Evolutionary conservation across 306 rosid species (phyloP), one percentile per base, ranked within the genome.

Genomic region (Cucumis cinereus): DNA sequence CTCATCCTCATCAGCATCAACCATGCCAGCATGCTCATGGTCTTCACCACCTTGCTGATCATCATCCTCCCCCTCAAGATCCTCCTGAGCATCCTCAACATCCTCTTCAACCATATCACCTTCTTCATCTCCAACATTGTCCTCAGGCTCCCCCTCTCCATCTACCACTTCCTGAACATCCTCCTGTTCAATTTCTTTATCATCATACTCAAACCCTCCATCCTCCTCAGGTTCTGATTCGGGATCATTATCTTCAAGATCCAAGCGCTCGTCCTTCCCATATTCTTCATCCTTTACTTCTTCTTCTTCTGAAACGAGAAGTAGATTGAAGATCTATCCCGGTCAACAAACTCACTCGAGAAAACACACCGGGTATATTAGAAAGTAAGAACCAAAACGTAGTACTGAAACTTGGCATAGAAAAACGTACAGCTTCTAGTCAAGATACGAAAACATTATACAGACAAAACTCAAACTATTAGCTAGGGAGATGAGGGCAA

Each of bases 211-310:
- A 90, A 91, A 90, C 23, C 87, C 98, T 61, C 87, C 89, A 85
- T 88, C 85, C 81, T 94, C 96, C 62, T 94, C 97, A 13, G 87
- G 82, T 84, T 94, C 99, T 75, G 88, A 94, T 79, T 95, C 98
- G 19, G 93, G 96, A n/a, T 95, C 98, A 75, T 93, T 89, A 87
- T 92, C 98, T 81, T 95, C 99, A 79, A 95, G 88, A 76, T 95
- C 98, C 66, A 95, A 87, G 71, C 92, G 88, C 71, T 95, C 99
- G 80, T 87, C 96, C 81, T 75, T 95, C 77, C 86, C 99, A 86
- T 85, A 90, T 55, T 90, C 98, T 61, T 89, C 98, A 26, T 92
- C 97, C 80, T 88, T 95, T 83, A 86, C 88, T 79, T 86, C 96
- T 52, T 90, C 98, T 76, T 92, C 97, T 60, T 90, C 98, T 95